Percentiles rank a stretch among this genome's conserved stretches.
These are phyloP conservation scores for Globisporangium sylvaticum DNA, from an alignment of 352 stramenopile species.

Conservation along the genomic window DNA sequence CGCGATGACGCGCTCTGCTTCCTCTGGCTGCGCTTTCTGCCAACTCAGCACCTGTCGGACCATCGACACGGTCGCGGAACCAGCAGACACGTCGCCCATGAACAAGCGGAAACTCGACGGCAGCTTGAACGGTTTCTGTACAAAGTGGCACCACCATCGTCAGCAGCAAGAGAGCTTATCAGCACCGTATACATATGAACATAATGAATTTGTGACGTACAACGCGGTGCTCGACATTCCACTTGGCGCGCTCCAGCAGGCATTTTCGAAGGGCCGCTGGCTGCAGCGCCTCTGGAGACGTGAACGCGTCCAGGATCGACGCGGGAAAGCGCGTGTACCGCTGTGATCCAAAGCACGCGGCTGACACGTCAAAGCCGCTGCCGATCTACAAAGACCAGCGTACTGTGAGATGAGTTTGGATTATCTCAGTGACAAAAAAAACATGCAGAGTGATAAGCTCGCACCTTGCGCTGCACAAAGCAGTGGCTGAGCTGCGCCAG, in stretches of 20 bases:
- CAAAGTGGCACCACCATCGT: not conserved
- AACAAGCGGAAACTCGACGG: slow-evolving; percentile 84
- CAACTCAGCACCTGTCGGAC: slow-evolving; percentile 45
- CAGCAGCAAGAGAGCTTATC: not conserved
- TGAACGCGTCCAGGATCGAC: slow-evolving; percentile 52
- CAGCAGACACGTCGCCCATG: slow-evolving; percentile 95
- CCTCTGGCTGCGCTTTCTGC: slow-evolving; percentile 31
- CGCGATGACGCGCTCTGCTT: slow-evolving; percentile 30
- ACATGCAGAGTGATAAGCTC: not conserved
- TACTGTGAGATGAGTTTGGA: not conserved
- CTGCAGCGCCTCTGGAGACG: slow-evolving; percentile 37
- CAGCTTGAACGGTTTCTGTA: slow-evolving; percentile 53
- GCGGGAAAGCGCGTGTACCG: slow-evolving; percentile 90
- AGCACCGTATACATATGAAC: not conserved
- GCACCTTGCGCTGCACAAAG: slow-evolving; percentile 94
- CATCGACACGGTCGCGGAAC: slow-evolving; percentile 88
- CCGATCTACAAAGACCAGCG: slow-evolving; percentile 67
- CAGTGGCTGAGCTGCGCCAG: slow-evolving; percentile 94
- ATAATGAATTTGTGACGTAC: slow-evolving; percentile 21
- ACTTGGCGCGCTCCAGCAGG: slow-evolving; percentile 35
- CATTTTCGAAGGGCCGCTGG: slow-evolving; percentile 54
- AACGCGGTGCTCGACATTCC: slow-evolving; percentile 43
- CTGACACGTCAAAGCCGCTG: slow-evolving; percentile 95
- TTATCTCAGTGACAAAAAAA: not conserved
- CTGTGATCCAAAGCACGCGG: slow-evolving; percentile 93